Percentiles rank a stretch among this genome's conserved stretches.
Evolutionary conservation across 768 basidiomycete genomes (phyloP).

Genomic region (Boletellus emodensis): DNA sequence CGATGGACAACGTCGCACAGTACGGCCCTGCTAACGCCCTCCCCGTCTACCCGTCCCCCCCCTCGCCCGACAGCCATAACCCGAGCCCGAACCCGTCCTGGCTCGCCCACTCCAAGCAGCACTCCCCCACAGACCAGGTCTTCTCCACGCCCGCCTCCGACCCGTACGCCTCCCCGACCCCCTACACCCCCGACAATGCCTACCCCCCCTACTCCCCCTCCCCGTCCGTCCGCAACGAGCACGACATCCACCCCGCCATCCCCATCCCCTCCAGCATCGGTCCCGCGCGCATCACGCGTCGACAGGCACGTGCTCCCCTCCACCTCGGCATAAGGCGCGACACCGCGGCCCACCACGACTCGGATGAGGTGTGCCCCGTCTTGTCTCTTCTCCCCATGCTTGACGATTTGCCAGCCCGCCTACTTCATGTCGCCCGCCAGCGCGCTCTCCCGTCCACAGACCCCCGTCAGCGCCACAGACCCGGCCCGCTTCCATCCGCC

Average conservation of each 20-base stretch:
- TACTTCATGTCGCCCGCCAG: slow-evolving; percentile 37
- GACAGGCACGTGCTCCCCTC: slow-evolving; percentile 38
- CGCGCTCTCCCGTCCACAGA: slow-evolving; percentile 37
- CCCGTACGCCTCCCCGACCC: slow-evolving; percentile 27
- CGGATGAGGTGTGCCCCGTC: slow-evolving; percentile 24
- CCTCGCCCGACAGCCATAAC: slow-evolving; percentile 29
- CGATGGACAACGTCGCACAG: slow-evolving; percentile 37
- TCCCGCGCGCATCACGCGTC: slow-evolving; percentile 47
- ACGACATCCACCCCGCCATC: slow-evolving; percentile 25
- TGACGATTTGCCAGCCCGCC: slow-evolving; percentile 22
- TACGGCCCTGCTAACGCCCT: slow-evolving; percentile 25
- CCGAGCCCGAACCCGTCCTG: slow-evolving; percentile 27
- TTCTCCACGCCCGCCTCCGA: slow-evolving; percentile 38
- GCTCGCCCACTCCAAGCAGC: slow-evolving; percentile 11
- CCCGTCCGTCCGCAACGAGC: slow-evolving; percentile 25
- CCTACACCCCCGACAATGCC: slow-evolving; percentile 26
- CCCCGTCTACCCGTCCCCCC: slow-evolving; percentile 28
- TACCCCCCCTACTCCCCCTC: slow-evolving; percentile 22
- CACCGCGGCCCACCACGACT: slow-evolving; percentile 20
- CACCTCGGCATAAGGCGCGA: slow-evolving; percentile 33
- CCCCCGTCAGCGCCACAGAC: slow-evolving; percentile 34
- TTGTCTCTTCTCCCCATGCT: background rate
- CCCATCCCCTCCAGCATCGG: slow-evolving; percentile 43
- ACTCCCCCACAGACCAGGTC: slow-evolving; percentile 26
- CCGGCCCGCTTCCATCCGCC: slow-evolving; percentile 28